Base-by-base conservation (phyloP, 2,329 filamentous ascomycete species). In the Kalmusia sp. region DNA sequence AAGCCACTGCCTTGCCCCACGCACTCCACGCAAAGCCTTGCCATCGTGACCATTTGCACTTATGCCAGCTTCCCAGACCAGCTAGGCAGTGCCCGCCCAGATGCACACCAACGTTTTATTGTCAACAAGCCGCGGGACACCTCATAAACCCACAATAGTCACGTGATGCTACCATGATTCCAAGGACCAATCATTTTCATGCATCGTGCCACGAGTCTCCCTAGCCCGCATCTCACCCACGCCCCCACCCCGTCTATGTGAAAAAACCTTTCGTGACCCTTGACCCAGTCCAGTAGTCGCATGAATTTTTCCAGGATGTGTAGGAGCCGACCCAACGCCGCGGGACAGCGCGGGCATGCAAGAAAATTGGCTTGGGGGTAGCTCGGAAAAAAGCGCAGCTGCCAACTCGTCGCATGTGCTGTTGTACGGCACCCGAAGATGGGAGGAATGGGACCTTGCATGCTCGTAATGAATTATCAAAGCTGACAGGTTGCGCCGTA, bases 291-390 rank as follows among this genome's bases (percentile, higher is more conserved):
- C 25, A 28, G 43, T 21, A 34, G 14, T 40, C 6, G 7, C 27
- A 28, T 12, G 27, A 6, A 28, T 28, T 12, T 2, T 28, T 28
- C 27, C 27, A 28, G 27, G 27, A 12, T 28, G 27, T 28, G 12
- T 7, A 28, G 6, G 19, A 25, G 8, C 21, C 21, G 43, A 46
- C 9, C 17, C 44, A 28, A 11, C n/a, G 17, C 33, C 44, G 44
- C 24, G 44, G 22, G 25, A 38, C 8, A 17, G 31, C n/a, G 33
- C 44, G 44, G 33, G 44, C 37, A 47, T 47, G 44, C 33, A 47
- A 35, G 43, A 21, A n/a, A 37, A 47, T 38, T 33, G 39, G 25
- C 7, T 28, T 12, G 27, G 30, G 15, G 28, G 31, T 28, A 12
- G 43, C 14, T n/a, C 24, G 4, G 38, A 15, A 28, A 41, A 41